phyloP scores from a whole-genome alignment of 768 basidiomycete genomes.

The Macrolepiota fuliginosa region DNA sequence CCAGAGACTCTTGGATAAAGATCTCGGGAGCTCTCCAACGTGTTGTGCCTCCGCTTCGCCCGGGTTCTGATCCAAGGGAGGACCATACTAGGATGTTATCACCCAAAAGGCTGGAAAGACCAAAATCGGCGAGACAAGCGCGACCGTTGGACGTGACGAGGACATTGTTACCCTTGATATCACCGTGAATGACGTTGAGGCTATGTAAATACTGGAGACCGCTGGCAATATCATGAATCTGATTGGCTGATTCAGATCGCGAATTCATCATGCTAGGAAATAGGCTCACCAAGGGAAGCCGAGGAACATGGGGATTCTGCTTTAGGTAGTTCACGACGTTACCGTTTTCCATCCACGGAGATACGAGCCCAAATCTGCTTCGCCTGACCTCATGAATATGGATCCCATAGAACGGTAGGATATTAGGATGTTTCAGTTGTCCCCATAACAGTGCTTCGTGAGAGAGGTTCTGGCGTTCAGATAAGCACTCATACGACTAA shows the following conservation, averaged over 20 bases:
- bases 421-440: slow-evolving; percentile 16
- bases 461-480: slow-evolving; percentile 4
- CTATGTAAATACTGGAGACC: slow-evolving; percentile 14
- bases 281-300: slow-evolving; percentile 10
- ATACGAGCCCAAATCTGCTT: slow-evolving; percentile 13
- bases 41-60: slow-evolving; percentile 13
- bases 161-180: slow-evolving; percentile 16
- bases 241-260: neutral
- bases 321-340: slow-evolving; percentile 15
- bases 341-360: slow-evolving; percentile 19
- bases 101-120: slow-evolving; percentile 14
- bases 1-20: slow-evolving; percentile 12
- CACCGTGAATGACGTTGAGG: slow-evolving; percentile 14
- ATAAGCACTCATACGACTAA: neutral
- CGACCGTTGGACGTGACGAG: slow-evolving; percentile 10
- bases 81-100: slow-evolving; percentile 15
- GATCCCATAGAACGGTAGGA: slow-evolving; percentile 19
- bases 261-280: neutral
- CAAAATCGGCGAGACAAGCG: slow-evolving; percentile 16
- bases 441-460: slow-evolving; percentile 18
- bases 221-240: slow-evolving; percentile 15
- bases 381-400: slow-evolving; percentile 10
- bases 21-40: slow-evolving; percentile 18
- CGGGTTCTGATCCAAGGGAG: slow-evolving; percentile 4
- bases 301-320: slow-evolving; percentile 4